These are phyloP conservation scores for Arbutus unedo DNA, from an alignment of 148 eudicot species.

Conservation along the genomic window DNA sequence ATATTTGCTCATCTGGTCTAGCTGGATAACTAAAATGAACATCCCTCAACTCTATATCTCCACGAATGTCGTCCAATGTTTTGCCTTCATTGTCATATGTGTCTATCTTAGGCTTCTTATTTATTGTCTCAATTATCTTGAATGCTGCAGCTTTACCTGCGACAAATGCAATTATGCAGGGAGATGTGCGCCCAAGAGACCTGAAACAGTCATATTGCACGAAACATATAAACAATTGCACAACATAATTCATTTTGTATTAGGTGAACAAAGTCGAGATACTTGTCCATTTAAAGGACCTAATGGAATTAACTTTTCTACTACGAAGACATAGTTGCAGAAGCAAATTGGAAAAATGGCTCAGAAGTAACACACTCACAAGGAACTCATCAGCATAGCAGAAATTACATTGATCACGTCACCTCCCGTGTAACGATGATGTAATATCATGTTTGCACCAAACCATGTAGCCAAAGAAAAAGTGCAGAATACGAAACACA, in stretches of 20 bases:
- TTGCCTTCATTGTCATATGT: constrained; percentile 41
- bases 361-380: constrained; percentile 21
- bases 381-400: constrained; percentile 42
- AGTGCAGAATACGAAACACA: constrained; percentile 44
- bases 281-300: no score
- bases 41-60: constrained; percentile 48
- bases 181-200: constrained; percentile 60
- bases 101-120: constrained; percentile 52
- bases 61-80: constrained; percentile 40
- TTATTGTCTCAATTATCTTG: constrained; percentile 58
- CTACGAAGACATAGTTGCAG: not conserved
- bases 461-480: constrained; percentile 77
- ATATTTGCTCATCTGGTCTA: constrained; percentile 54
- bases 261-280: no score
- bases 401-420: constrained; percentile 55
- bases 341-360: not conserved
- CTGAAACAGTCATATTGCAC: constrained; percentile 23
- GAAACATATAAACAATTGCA: no score
- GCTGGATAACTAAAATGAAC: constrained; percentile 57
- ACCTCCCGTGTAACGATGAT: constrained; percentile 57
- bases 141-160: constrained; percentile 60
- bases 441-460: constrained; percentile 62
- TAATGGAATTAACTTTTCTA: no score
- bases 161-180: constrained; percentile 54
- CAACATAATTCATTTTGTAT: no score